These are phyloP conservation scores for Suhomyces chickasaworum DNA, from an alignment of 1,139 yeast species.

Conservation along the genomic window DNA sequence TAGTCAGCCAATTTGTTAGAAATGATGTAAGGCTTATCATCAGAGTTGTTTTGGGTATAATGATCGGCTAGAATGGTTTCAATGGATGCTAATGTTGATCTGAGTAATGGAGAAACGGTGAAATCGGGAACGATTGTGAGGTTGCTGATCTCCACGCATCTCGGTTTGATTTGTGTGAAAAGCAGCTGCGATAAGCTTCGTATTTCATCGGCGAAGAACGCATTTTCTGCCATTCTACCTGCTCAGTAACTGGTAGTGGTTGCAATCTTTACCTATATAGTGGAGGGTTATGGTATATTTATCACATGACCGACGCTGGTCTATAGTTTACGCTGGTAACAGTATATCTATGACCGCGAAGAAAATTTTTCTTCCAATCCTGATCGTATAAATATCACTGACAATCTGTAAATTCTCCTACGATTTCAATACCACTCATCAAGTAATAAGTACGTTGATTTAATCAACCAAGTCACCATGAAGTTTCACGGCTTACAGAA, in stretches of 20 bases:
- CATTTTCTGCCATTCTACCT: background rate
- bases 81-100: constrained; percentile 12
- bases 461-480: constrained; percentile 12
- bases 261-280: constrained; percentile 2
- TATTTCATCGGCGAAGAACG: constrained; percentile 2
- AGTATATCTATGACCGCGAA: background rate
- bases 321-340: background rate
- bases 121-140: constrained; percentile 17
- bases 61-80: constrained; percentile 4
- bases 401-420: background rate
- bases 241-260: background rate
- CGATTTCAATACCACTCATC: background rate
- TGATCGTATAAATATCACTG: background rate
- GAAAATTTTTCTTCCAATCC: background rate
- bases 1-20: constrained; percentile 44
- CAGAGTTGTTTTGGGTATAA: constrained; percentile 10
- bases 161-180: constrained; percentile 35
- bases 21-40: constrained; percentile 23
- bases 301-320: constrained; percentile 2
- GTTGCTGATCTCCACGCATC: constrained; percentile 36
- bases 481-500: background rate
- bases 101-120: constrained; percentile 15
- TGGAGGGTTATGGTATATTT: background rate
- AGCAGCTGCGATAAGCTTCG: constrained; percentile 30
- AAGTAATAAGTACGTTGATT: constrained; percentile 1